Conservation (phyloP, 495 filamentous ascomycete genomes). For the Penicillium chermesinum region DNA sequence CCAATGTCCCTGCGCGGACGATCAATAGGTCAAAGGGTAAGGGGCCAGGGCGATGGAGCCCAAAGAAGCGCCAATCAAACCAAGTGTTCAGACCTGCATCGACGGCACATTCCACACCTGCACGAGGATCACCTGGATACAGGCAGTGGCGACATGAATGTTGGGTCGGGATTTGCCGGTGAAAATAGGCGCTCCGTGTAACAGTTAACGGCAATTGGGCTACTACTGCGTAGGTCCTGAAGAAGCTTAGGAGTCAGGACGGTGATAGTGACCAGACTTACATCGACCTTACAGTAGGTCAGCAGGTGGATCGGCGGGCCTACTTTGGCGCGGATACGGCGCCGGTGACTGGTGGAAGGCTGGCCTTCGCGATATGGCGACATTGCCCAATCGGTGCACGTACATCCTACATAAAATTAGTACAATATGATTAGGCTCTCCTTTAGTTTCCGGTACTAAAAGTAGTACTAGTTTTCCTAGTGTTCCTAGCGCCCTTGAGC, state of each 20-base stretch:
- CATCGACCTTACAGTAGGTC: too few species aligned
- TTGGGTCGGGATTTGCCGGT: neutral
- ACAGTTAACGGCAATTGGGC: too few species aligned
- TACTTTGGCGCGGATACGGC: neutral
- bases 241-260: too few species aligned
- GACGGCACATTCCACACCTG: neutral
- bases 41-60: too few species aligned
- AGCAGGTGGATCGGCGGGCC: neutral
- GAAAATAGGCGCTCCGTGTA: too few species aligned
- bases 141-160: neutral
- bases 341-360: constrained; percentile 1
- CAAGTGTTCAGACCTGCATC: constrained; percentile 4
- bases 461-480: too few species aligned
- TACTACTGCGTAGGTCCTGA: too few species aligned
- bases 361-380: constrained; percentile 11
- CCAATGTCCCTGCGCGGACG: constrained; percentile 13
- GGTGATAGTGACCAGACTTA: too few species aligned
- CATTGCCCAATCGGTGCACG: constrained; percentile 17
- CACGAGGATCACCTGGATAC: neutral
- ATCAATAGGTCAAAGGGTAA: constrained; percentile 7
- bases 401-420: neutral
- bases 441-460: too few species aligned
- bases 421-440: too few species aligned
- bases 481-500: too few species aligned
- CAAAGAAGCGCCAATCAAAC: constrained; percentile 8